phyloP scores from a whole-genome alignment of 768 basidiomycete species.

The Tylopilus balloui region DNA sequence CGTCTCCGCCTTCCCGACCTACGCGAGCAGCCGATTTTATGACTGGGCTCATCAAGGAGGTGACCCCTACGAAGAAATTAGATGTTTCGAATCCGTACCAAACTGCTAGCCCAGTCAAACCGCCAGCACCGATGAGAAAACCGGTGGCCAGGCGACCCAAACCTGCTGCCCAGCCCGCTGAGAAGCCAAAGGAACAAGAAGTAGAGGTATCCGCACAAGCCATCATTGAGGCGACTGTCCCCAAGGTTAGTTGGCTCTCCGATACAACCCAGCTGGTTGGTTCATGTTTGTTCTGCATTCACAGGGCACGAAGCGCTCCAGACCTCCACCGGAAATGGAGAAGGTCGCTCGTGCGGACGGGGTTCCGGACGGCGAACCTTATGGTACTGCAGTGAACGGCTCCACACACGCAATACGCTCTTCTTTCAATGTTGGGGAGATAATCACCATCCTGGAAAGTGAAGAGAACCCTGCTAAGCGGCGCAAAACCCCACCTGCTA shows the following conservation, averaged over 20 bases:
- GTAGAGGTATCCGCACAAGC: conserved; percentile 50
- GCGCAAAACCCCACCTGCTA: conserved; percentile 37
- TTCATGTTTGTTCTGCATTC: conserved; percentile 3
- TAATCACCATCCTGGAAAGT: conserved; percentile 36
- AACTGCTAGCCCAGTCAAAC: conserved; percentile 59
- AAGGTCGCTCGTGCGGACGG: conserved; percentile 23
- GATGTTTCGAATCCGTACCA: conserved; percentile 80
- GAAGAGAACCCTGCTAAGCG: conserved; percentile 44
- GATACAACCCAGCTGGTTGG: conserved; percentile 2
- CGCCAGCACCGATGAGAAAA: conserved; percentile 43
- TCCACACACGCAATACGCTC: conserved; percentile 1
- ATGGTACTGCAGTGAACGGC: conserved; percentile 16
- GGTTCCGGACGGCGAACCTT: conserved; percentile 7
- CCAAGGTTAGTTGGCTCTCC: conserved; percentile 47
- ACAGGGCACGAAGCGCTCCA: conserved; percentile 74
- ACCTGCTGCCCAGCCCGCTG: conserved; percentile 32
- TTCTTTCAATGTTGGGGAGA: conserved; percentile 25
- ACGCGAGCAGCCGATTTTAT: conserved; percentile 68
- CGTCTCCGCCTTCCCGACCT: conserved; percentile 34
- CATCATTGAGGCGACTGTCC: conserved; percentile 74
- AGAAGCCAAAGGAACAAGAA: conserved; percentile 29
- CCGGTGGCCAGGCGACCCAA: conserved; percentile 37
- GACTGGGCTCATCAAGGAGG: conserved; percentile 67
- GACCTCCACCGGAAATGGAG: conserved; percentile 59
- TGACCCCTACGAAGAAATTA: conserved; percentile 56